Percentiles rank a stretch among this genome's conserved stretches.
phyloP scores from a whole-genome alignment of 108 stramenopile species.

The Mediolabrus comicus region DNA sequence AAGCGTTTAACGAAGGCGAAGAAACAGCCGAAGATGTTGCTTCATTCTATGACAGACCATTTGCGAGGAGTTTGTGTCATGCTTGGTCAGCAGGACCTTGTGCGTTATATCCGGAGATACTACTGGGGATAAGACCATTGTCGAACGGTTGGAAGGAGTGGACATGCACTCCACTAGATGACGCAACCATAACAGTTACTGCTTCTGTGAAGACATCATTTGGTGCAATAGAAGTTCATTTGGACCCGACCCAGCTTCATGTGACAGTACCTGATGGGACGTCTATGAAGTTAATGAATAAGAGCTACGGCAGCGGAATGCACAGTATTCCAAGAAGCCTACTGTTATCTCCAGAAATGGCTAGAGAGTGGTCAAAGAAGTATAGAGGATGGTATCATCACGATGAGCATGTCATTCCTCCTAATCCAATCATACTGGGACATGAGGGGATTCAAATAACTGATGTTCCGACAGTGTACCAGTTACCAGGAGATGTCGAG shows the following conservation, averaged over 20 bases:
- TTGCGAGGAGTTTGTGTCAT: conserved; percentile 38
- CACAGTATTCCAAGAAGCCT: conserved; percentile 13
- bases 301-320: conserved; percentile 7
- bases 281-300: conserved; percentile 32
- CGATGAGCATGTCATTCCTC: conserved; percentile 27
- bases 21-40: conserved; percentile 19
- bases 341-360: conserved; percentile 21
- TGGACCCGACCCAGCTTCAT: conserved; percentile 6
- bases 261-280: conserved; percentile 29
- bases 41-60: conserved; percentile 35
- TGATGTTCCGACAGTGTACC: conserved; percentile 45
- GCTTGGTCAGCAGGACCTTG: conserved; percentile 45
- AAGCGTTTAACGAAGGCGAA: conserved; percentile 29
- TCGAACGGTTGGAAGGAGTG: conserved; percentile 40
- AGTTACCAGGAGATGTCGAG: conserved; percentile 32
- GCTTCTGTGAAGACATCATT: conserved; percentile 9
- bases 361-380: conserved; percentile 28
- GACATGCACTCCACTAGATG: conserved; percentile 21
- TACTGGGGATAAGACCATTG: conserved; percentile 36
- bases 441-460: conserved; percentile 38
- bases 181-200: neutral
- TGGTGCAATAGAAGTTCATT: conserved; percentile 13
- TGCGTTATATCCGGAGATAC: conserved; percentile 30
- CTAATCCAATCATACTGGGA: conserved; percentile 19
- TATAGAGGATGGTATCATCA: conserved; percentile 41